Conservation (phyloP, 2,329 filamentous ascomycete genomes). For the Exophiala sp. region DNA sequence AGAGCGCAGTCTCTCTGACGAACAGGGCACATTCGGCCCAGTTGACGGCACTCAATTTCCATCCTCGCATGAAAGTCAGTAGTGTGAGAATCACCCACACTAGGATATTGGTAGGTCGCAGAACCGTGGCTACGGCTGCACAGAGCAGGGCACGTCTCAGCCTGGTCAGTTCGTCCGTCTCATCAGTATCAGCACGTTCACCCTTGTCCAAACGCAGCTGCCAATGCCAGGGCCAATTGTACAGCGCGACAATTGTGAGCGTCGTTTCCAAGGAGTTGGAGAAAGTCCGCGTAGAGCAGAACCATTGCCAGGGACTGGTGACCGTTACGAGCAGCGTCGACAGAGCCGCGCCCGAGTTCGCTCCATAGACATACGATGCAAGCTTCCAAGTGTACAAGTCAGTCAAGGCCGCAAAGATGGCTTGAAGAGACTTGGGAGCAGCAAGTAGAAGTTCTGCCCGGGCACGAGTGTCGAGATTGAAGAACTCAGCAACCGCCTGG, state of each 20-base stretch:
- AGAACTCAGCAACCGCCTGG: constrained; percentile 50
- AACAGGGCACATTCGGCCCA: constrained; percentile 35
- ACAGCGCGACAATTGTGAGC: constrained; percentile 71
- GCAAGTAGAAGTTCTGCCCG: constrained; percentile 63
- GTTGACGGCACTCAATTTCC: constrained; percentile 2
- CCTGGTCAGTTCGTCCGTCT: constrained; percentile 23
- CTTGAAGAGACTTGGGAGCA: constrained; percentile 70
- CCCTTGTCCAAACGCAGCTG: constrained; percentile 38
- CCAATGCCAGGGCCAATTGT: constrained; percentile 81
- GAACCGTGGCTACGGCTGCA: constrained; percentile 73
- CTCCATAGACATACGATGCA: constrained; percentile 66
- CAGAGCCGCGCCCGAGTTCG: constrained; percentile 56
- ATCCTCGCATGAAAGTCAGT: constrained; percentile 13
- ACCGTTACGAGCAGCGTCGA: constrained; percentile 66
- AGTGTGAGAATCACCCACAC: constrained; percentile 67
- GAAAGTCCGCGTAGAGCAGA: constrained; percentile 84
- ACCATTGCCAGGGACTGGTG: constrained; percentile 91
- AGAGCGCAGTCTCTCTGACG: constrained; percentile 58
- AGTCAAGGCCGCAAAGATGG: constrained; percentile 65
- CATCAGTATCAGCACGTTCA: constrained; percentile 35
- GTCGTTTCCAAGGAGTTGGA: constrained; percentile 93
- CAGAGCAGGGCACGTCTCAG: constrained; percentile 62
- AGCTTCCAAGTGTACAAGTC: constrained; percentile 89
- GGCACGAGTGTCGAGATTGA: constrained; percentile 50
- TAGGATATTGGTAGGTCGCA: constrained; percentile 82